Evolutionary conservation across 352 stramenopile species (phyloP), one percentile per base, ranked within the genome.

Genomic region (Aphanomyces cochlioides): DNA sequence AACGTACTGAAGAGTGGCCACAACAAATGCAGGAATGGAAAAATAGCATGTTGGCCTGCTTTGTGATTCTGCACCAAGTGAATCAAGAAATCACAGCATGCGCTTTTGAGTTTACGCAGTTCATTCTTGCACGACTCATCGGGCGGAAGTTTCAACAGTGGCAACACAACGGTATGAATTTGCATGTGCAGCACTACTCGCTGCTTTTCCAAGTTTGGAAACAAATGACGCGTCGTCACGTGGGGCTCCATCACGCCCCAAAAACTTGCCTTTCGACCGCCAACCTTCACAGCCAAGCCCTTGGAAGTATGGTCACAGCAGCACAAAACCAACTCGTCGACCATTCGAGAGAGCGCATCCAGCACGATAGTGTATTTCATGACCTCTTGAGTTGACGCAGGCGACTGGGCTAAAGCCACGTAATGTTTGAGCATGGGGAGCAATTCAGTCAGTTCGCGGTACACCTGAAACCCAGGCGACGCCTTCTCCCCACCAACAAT

Each of bases 381-480:
- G 28, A 28, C 28, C 19, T 61, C 54, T 10, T 39, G 19, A 0
- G 54, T 41, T 37, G 43, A 45, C 6, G 21, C 15, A 12, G 54
- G 54, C 17, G 17, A 40, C 54, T 61, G 15, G 17, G 21, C 54
- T 7, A 61, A 37, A 6, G 7, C n/a, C 10, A 61, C 54, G 54
- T 61, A 45, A 37, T 40, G 43, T 61, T 61, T 61, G 13, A 61
- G 21, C 15, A 40, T 54, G 41, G 59, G 59, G 5, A 67, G 41
- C 6, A 67, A 21, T n/a, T 17, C 59, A 5, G 4, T 28, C 4
- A 67, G 15, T 19, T 66, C 57, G 6, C 53, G 7, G 38, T 54
- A 50, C 37, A 66, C 57, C n/a, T 66, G 54, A n/a, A 45, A 61
- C 28, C 54, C n/a, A 12, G 54, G 54, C 3, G 54, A 61, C 19